Evolutionary conservation across 768 basidiomycete species (phyloP), one percentile per base, ranked within the genome.

Genomic region (Tulasnella sp.): DNA sequence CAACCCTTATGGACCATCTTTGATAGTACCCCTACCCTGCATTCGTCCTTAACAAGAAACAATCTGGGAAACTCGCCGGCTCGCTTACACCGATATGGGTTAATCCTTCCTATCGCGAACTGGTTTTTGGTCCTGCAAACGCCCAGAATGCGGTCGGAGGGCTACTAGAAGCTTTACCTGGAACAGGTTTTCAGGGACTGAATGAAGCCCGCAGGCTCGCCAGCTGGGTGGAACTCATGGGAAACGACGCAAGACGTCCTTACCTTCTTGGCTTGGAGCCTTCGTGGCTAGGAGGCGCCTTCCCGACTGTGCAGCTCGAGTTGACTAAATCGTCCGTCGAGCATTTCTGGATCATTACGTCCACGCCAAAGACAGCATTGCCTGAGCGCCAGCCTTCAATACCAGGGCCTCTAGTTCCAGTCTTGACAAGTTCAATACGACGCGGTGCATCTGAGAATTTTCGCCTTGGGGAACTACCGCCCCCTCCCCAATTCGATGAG

Each of bases 1-100:
- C 7, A 38, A 38, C 34, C 34, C 34, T 15, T 38, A 5, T 7
- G 5, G 34, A 15, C 30, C 5, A 4, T 8, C 2, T 13, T 44
- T 11, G 2, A 0, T 17, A 59, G 58, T 65, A 66, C 48, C 65
- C 65, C 1, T 63, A 61, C 42, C 62, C 65, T 17, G 65, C 65
- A 17, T 66, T 66, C 42, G 59, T 65, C 9, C 49, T 66, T 15
- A 41, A 61, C 24, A 60, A 58, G 27, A 43, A 54, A 21, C 51
- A 27, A 15, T 26, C 58, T 7, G 65, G 60, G 13, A 60, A 62
- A 34, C 45, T 32, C 11, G 61, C 50, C 17, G 45, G 58, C n/a
- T 49, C 44, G 15, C 54, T 66, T 4, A 50, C 52, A 1, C 61
- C 65, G 27, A 48, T 66, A 21, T 63, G 51, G 42, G 52, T 53